Evolutionary conservation across 2,329 filamentous ascomycete species (phyloP).

Genomic region (Talaromyces sp.): DNA sequence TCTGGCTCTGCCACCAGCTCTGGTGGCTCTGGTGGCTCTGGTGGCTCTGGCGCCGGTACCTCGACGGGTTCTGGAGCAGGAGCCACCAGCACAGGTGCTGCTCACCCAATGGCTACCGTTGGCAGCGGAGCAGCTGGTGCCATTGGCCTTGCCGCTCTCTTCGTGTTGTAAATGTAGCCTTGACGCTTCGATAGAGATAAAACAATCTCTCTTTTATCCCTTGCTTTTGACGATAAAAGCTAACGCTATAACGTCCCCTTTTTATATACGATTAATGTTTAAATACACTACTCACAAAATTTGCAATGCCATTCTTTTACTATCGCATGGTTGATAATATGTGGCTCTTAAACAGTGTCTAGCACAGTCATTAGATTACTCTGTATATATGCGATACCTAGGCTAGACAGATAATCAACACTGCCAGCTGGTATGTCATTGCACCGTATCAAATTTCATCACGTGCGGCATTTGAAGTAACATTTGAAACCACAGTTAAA

Average conservation of each 20-base stretch:
- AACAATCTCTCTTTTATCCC: not conserved
- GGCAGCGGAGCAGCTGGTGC: slow-evolving; percentile 32
- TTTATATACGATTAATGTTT: slow-evolving; percentile 2
- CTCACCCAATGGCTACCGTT: slow-evolving; percentile 25
- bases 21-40: slow-evolving; percentile 8
- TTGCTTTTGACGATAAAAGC: not conserved
- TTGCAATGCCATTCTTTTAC: not conserved
- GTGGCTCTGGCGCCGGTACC: slow-evolving; percentile 10
- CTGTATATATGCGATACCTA: not conserved
- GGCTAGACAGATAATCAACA: not conserved
- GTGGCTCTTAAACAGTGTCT: not conserved
- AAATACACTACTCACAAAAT: not conserved
- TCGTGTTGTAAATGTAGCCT: slow-evolving; percentile 30
- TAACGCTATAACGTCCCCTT: slow-evolving; percentile 5
- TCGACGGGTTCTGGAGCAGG: slow-evolving; percentile 16
- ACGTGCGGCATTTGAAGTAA: too few relatives aligned
- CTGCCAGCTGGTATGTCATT: not conserved
- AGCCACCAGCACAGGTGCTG: slow-evolving; percentile 17
- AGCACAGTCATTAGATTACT: not conserved
- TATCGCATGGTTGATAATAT: not conserved
- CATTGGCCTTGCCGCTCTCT: slow-evolving; percentile 38
- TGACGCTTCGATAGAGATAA: not conserved
- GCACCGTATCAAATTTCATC: too few relatives aligned
- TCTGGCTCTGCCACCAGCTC: slow-evolving; percentile 12
- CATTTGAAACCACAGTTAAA: too few relatives aligned